Conservation (phyloP, 164 flowering plant species). For the Umbellularia californica region DNA sequence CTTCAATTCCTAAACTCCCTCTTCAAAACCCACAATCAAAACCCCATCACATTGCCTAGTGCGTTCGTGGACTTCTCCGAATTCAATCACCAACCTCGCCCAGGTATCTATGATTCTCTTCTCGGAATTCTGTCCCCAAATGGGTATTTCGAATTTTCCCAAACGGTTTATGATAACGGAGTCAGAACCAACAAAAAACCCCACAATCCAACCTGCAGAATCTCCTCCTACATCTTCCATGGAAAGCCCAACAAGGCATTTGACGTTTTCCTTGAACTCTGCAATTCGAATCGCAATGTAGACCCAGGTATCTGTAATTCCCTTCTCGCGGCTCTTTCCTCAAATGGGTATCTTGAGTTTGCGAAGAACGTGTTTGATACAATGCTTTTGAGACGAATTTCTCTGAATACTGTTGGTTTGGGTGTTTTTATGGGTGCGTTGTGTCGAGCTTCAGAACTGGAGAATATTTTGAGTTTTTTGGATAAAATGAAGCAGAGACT, state of each 20-base stretch:
- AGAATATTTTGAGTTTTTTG: conserved; percentile 33
- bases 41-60: neutral
- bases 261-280: neutral
- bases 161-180: conserved; percentile 43
- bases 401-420: conserved; percentile 59
- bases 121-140: conserved; percentile 23
- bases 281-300: conserved; percentile 7
- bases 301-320: conserved; percentile 46
- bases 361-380: conserved; percentile 53
- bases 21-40: neutral
- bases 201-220: conserved; percentile 37
- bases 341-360: conserved; percentile 44
- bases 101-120: neutral
- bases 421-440: conserved; percentile 71
- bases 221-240: neutral
- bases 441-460: conserved; percentile 35
- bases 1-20: neutral
- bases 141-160: conserved; percentile 40
- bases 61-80: neutral
- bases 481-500: conserved; percentile 37
- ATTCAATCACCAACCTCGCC: neutral
- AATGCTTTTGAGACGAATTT: conserved; percentile 44
- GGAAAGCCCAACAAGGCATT: conserved; percentile 4
- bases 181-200: conserved; percentile 29
- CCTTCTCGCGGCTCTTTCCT: conserved; percentile 59